These are phyloP conservation scores for Antrodiella citrinella DNA, from an alignment of 768 basidiomycete species.

Conservation along the genomic window DNA sequence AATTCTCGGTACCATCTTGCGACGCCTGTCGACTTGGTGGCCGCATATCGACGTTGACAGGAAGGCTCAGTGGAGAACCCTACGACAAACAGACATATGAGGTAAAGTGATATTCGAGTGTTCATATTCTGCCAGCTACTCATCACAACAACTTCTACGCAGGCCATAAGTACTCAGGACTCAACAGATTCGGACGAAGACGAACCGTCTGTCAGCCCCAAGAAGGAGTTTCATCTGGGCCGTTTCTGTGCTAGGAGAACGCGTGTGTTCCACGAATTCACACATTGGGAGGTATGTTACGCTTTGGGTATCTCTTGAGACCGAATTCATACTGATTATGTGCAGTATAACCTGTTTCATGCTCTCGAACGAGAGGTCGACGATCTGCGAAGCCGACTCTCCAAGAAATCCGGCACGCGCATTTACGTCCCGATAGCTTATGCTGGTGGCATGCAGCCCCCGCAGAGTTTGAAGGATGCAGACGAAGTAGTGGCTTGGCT, in stretches of 20 bases:
- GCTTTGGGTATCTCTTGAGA: neutral
- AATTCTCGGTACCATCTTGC: constrained; percentile 55
- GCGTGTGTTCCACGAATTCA: constrained; percentile 59
- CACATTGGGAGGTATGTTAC: constrained; percentile 73
- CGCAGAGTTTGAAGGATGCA: constrained; percentile 61
- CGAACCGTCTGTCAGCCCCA: constrained; percentile 13
- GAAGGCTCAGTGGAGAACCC: constrained; percentile 54
- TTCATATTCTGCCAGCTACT: neutral
- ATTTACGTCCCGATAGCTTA: constrained; percentile 54
- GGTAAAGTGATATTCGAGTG: constrained; percentile 28
- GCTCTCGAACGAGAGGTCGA: constrained; percentile 51
- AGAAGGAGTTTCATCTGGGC: constrained; percentile 54
- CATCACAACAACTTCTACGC: too few relatives aligned
- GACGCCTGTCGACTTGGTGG: constrained; percentile 79
- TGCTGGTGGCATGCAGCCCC: constrained; percentile 46
- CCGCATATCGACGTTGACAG: constrained; percentile 55
- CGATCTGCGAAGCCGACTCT: constrained; percentile 29
- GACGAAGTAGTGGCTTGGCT: constrained; percentile 80
- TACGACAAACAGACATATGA: constrained; percentile 70
- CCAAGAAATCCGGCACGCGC: constrained; percentile 23
- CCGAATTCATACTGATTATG: neutral
- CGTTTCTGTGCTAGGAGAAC: constrained; percentile 72
- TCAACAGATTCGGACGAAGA: constrained; percentile 12
- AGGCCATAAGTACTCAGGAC: neutral
- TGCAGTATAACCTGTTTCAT: constrained; percentile 59